Percentiles rank a stretch among this genome's conserved stretches.
phyloP scores from a whole-genome alignment of 1,284 basidiomycete species.

The Boletus semigastroideus region DNA sequence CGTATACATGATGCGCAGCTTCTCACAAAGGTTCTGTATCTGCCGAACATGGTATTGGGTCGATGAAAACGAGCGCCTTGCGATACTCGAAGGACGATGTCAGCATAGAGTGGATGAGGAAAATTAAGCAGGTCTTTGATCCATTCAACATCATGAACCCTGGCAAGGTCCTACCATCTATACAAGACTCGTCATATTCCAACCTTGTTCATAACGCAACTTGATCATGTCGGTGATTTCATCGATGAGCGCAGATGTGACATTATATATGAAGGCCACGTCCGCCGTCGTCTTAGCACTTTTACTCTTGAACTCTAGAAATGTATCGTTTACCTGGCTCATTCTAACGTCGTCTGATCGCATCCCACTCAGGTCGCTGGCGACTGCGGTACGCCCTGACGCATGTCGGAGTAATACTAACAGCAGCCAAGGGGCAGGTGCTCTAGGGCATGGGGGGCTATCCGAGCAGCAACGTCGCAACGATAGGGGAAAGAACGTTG shows the following conservation, averaged over 20 bases:
- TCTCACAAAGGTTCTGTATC: slow-evolving; percentile 87
- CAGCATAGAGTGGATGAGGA: slow-evolving; percentile 88
- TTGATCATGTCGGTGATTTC: background rate
- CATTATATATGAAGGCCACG: slow-evolving; percentile 5
- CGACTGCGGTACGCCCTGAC: slow-evolving; percentile 3
- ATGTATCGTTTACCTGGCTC: slow-evolving; percentile 9
- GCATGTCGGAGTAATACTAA: background rate
- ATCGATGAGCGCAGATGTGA: background rate
- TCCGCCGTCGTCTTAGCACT: background rate
- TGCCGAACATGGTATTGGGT: slow-evolving; percentile 94
- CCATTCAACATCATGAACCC: slow-evolving; percentile 91
- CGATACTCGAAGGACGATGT: slow-evolving; percentile 83
- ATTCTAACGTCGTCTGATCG: background rate
- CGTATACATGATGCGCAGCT: slow-evolving; percentile 37
- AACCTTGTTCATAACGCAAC: too few relatives aligned
- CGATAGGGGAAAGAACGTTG: slow-evolving; percentile 15
- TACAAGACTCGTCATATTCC: background rate
- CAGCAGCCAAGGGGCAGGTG: slow-evolving; percentile 34
- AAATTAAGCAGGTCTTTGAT: slow-evolving; percentile 90
- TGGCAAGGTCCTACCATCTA: slow-evolving; percentile 63
- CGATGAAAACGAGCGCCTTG: slow-evolving; percentile 93
- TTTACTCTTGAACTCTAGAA: slow-evolving; percentile 17
- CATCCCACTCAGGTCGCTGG: slow-evolving; percentile 5
- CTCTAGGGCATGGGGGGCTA: slow-evolving; percentile 35
- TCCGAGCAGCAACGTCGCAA: slow-evolving; percentile 13